Conservation (phyloP, 2,329 filamentous ascomycete species). For the Cryphonectria parasitica region DNA sequence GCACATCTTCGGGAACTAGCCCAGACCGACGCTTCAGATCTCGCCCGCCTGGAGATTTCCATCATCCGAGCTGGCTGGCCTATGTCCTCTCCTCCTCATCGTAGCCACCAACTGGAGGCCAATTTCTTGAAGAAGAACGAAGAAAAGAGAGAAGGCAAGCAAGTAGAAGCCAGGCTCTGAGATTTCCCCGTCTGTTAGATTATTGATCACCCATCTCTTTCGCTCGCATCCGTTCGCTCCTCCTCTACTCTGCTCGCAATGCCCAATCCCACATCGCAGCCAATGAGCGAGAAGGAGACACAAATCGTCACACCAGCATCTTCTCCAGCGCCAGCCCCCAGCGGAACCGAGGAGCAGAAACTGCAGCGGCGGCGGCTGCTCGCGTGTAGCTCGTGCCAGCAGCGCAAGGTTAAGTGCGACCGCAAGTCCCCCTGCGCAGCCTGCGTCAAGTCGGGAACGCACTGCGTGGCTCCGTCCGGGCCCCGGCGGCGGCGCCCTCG, state of each 20-base stretch:
- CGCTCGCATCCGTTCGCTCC: background rate
- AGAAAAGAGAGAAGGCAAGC: background rate
- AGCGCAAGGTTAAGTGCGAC: constrained; percentile 67
- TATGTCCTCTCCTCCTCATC: background rate
- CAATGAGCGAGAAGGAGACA: background rate
- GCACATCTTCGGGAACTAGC: background rate
- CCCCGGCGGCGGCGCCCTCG: constrained; percentile 45
- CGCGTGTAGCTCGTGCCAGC: constrained; percentile 64
- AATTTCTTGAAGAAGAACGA: background rate
- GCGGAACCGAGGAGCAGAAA: background rate
- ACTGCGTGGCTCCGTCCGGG: constrained; percentile 49
- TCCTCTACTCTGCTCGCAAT: background rate
- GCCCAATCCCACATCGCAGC: background rate
- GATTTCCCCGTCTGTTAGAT: background rate
- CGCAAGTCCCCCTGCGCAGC: constrained; percentile 60
- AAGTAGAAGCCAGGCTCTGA: background rate
- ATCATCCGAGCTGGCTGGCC: constrained; percentile 1
- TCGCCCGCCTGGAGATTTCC: background rate
- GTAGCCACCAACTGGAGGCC: background rate
- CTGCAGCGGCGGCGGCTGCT: constrained; percentile 33
- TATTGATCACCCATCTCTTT: too few species aligned
- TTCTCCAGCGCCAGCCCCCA: background rate
- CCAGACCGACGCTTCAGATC: background rate
- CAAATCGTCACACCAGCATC: background rate
- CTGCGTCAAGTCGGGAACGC: constrained; percentile 49